Percentiles rank a stretch among this genome's conserved stretches.
These are phyloP conservation scores for Lactifluus echinatus DNA, from an alignment of 768 basidiomycete species.

Conservation along the genomic window DNA sequence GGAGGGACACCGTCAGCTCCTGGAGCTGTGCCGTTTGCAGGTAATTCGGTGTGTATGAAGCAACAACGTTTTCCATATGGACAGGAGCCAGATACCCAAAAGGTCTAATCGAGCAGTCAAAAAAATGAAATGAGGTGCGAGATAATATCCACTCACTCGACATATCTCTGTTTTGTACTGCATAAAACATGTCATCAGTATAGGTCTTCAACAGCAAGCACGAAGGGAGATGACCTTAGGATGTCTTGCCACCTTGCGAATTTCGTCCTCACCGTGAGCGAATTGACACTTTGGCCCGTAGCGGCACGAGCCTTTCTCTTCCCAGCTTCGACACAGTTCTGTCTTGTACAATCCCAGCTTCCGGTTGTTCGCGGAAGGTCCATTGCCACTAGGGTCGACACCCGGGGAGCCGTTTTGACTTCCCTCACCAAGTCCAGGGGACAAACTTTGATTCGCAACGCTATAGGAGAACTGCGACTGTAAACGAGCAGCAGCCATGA, in stretches of 20 bases:
- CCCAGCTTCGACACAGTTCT: slow-evolving; percentile 84
- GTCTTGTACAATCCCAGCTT: slow-evolving; percentile 90
- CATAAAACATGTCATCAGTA: slow-evolving; percentile 10
- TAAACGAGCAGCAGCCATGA: slow-evolving; percentile 48
- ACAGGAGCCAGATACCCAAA: slow-evolving; percentile 91
- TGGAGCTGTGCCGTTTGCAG: slow-evolving; percentile 49
- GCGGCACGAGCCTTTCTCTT: slow-evolving; percentile 80
- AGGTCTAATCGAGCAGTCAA: slow-evolving; percentile 46
- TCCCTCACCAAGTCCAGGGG: slow-evolving; percentile 7
- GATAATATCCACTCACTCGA: slow-evolving; percentile 46
- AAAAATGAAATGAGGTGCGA: neutral
- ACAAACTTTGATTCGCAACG: slow-evolving; percentile 16
- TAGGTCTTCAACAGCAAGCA: neutral
- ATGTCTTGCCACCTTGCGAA: slow-evolving; percentile 76
- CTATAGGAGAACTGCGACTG: slow-evolving; percentile 51
- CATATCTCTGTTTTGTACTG: slow-evolving; percentile 95
- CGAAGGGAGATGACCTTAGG: slow-evolving; percentile 56
- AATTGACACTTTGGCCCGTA: slow-evolving; percentile 90
- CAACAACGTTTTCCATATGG: slow-evolving; percentile 90
- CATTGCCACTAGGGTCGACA: slow-evolving; percentile 35
- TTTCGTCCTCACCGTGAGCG: slow-evolving; percentile 85
- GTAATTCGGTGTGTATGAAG: slow-evolving; percentile 87
- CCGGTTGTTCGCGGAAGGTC: slow-evolving; percentile 86
- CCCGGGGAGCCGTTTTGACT: slow-evolving; percentile 23
- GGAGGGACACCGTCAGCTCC: slow-evolving; percentile 47